Base-by-base conservation (phyloP, 306 rosid species). In the Amphicarpaea edgeworthii region DNA sequence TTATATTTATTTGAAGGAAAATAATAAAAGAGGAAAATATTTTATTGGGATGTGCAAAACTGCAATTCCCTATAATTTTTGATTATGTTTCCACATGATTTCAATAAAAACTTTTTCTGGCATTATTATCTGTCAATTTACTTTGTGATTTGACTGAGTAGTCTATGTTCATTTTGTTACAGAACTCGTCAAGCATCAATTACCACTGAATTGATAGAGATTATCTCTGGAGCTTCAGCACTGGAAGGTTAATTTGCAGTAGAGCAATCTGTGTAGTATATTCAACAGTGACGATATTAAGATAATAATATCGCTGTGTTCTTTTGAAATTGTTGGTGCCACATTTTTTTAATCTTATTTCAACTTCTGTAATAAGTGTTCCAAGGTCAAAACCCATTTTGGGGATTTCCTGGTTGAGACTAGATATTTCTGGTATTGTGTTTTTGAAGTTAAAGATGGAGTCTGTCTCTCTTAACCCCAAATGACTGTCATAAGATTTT, bases 181-280 rank as follows among this genome's bases (percentile, higher is more conserved):
- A 95, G 99, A 84, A 95, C 99, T 68, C 99, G 99, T 70, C 99
- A 95, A 92, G 99, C 99, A 73, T 88, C 99, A 37, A 95, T 95
- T 66, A 95, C 99, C 62, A 92, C 99, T 5, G 99, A 95, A 83
- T 83, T 95, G 99, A 89, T n/a, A 19, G 99, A 95, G 91, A 92
- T 95, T 84, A 95, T 95, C 68, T 95, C 99, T 5, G 99, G 99
- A 87, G 99, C 99, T 41, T 87, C 99, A 21, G 99, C 99, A 6
- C 82, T 92, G 54, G 79, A 73, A 73, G 97, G 90, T 84, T 89
- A 85, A 87, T 70, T 70, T 66, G 54, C 78, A 24, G 79, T 53
- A 65, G 21, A 63, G 66, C 75, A 34, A 19, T 73, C 69, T 76
- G 74, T 77, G 81, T 63, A 24, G 57, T 77, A 68, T 70, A 74